Evolutionary conservation across 768 basidiomycete species (phyloP).

Genomic region (Mycena latifolia): DNA sequence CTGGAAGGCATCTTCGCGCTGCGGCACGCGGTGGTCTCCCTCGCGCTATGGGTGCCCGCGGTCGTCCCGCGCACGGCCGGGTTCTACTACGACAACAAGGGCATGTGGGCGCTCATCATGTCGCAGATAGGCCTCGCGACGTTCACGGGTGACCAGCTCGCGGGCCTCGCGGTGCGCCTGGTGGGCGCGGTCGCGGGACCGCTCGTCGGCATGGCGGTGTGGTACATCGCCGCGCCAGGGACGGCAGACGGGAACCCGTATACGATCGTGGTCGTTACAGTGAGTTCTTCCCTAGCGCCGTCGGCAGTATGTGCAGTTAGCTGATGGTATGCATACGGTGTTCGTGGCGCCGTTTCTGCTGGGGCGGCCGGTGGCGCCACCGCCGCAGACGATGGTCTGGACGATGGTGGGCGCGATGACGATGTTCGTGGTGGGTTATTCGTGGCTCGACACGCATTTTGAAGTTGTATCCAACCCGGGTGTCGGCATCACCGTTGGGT

Average conservation of each 20-base stretch:
- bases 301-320: no score
- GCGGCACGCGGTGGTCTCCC: slow-evolving; percentile 53
- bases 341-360: slow-evolving; percentile 52
- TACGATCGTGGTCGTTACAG: slow-evolving; percentile 55
- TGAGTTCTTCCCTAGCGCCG: no score
- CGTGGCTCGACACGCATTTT: slow-evolving; percentile 54
- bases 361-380: slow-evolving; percentile 48
- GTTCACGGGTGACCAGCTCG: slow-evolving; percentile 60
- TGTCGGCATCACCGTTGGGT: slow-evolving; percentile 53
- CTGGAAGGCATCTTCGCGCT: slow-evolving; percentile 57
- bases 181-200: slow-evolving; percentile 50
- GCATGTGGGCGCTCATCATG: slow-evolving; percentile 61
- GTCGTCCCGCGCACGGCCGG: slow-evolving; percentile 52
- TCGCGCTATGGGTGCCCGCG: slow-evolving; percentile 57
- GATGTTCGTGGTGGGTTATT: slow-evolving; percentile 58
- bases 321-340: no score
- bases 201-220: slow-evolving; percentile 56
- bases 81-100: slow-evolving; percentile 58
- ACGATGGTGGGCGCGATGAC: slow-evolving; percentile 51
- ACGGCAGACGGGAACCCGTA: slow-evolving; percentile 54
- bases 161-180: slow-evolving; percentile 48
- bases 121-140: slow-evolving; percentile 55
- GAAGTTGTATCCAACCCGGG: slow-evolving; percentile 46
- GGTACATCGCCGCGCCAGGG: slow-evolving; percentile 58
- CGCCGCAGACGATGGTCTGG: slow-evolving; percentile 52